Evolutionary conservation across 139 green algal genomes (phyloP), one percentile per base, ranked within the genome.

Genomic region (Tetradesmus lagerheimii): DNA sequence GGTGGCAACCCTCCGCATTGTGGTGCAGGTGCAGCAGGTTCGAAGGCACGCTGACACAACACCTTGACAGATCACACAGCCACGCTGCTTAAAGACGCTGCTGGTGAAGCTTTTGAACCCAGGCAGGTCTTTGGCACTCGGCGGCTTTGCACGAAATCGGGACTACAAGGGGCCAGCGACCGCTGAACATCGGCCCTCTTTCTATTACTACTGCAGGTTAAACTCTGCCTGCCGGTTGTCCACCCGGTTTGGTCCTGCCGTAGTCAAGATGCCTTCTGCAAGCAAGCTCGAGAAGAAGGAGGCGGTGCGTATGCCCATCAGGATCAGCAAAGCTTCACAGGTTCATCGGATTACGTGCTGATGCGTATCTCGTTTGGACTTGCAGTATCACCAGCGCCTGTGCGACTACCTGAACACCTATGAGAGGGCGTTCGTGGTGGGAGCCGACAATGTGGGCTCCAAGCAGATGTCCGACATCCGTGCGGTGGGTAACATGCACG

Each of bases 391-490:
- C 89, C 84, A 89, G 80, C 97, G 96, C 89, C 94, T 99, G 18
- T 96, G 91, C 85, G 89, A 96, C 57, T 92, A 97, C 50, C 94
- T 99, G 89, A 93, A 97, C 88, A 96, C 92, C 62, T 97, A 98
- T 92, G 95, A 97, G 89, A 96, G 94, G 93, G 95, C 94, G n/a
- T 99, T 99, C 94, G 93, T 99, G 38, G 97, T 99, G 25, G 93
- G 97, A 93, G 98, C 98, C 39, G 98, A 99, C 96, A 99, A 99
- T 94, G 98, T 99, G n/a, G 97, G 98, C 90, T 99, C 97, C 66
- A 98, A 97, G 94, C 98, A 99, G 96, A 98, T 99, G 93, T 96
- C 97, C 95, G 94, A 99, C 93, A 99, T 99, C 93, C 97, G 98
- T 84, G 95, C 94, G 94, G 97, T 98, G 80, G 85, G 93, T 80